These are phyloP conservation scores for Osmanthus fragrans DNA, from an alignment of 257 asterid genomes.

Conservation along the genomic window DNA sequence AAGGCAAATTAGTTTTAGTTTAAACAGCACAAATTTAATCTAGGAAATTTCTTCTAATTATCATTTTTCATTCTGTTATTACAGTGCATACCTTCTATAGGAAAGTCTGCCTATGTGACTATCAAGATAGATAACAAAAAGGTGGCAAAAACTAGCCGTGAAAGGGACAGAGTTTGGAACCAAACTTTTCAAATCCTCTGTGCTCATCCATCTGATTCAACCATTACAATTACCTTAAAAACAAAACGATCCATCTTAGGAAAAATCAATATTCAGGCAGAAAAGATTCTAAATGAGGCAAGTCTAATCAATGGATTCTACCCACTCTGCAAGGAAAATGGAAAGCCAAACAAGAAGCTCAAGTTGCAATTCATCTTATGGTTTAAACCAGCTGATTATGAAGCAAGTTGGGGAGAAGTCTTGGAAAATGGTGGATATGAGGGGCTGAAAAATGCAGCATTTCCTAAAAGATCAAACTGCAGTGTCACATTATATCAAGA, in stretches of 20 bases:
- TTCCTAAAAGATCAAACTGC: slow-evolving; percentile 70
- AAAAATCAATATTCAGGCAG: slow-evolving; percentile 46
- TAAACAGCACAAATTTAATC: background rate
- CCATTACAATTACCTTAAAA: slow-evolving; percentile 61
- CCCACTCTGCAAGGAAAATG: slow-evolving; percentile 53
- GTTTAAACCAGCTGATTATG: slow-evolving; percentile 75
- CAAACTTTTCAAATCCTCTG: slow-evolving; percentile 82
- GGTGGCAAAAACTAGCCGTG: slow-evolving; percentile 67
- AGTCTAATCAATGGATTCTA: slow-evolving; percentile 68
- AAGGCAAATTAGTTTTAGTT: no score
- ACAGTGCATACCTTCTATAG: slow-evolving; percentile 60
- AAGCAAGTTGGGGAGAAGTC: slow-evolving; percentile 54
- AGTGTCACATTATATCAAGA: slow-evolving; percentile 71
- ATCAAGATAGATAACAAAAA: slow-evolving; percentile 63
- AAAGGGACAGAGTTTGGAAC: slow-evolving; percentile 65
- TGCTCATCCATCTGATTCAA: slow-evolving; percentile 66
- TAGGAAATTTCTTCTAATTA: background rate
- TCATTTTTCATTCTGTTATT: background rate
- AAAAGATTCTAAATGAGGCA: slow-evolving; percentile 46
- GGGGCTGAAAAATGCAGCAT: slow-evolving; percentile 64
- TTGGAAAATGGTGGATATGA: slow-evolving; percentile 53
- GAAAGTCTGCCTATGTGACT: slow-evolving; percentile 63
- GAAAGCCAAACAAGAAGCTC: slow-evolving; percentile 47
- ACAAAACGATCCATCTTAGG: slow-evolving; percentile 58
- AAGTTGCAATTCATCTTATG: slow-evolving; percentile 66